Evolutionary conservation across 495 filamentous ascomycete species (phyloP).

Genomic region (Sphaerosporella brunnea): DNA sequence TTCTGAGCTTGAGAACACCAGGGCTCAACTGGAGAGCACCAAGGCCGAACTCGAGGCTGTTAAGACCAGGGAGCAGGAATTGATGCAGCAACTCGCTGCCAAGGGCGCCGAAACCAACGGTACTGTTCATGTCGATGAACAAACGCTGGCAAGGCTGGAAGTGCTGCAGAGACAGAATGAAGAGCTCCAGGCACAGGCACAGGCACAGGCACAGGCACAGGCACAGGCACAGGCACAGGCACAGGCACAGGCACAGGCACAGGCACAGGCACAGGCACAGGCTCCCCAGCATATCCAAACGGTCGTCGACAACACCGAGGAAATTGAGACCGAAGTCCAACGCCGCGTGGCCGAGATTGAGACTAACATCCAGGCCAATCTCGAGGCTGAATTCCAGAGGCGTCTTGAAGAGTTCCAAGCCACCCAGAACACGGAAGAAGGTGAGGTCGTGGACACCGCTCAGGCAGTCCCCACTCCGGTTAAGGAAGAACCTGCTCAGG

Average conservation of each 20-base stretch:
- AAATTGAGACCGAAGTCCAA: conserved; percentile 18
- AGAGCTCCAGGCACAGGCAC: too few species aligned
- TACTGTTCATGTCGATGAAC: too few species aligned
- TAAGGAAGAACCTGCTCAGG: neutral
- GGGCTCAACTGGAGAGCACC: conserved; percentile 2
- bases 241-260: too few species aligned
- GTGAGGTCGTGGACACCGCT: conserved; percentile 18
- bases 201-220: too few species aligned
- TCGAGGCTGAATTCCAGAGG: conserved; percentile 29
- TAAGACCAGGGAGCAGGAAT: conserved; percentile 28
- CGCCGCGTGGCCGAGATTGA: conserved; percentile 11
- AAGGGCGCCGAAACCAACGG: conserved; percentile 28
- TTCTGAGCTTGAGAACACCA: neutral
- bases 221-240: too few species aligned
- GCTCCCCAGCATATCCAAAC: conserved; percentile 26
- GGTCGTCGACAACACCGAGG: conserved; percentile 13
- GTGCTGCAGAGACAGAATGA: too few species aligned
- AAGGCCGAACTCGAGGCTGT: neutral
- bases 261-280: too few species aligned
- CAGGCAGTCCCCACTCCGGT: neutral
- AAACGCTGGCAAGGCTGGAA: too few species aligned
- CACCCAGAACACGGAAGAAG: conserved; percentile 19
- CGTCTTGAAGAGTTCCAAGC: conserved; percentile 28
- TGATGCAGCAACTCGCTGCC: conserved; percentile 25
- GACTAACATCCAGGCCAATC: conserved; percentile 24